Conservation (phyloP, 345 rosid species). For the Boechera stricta region DNA sequence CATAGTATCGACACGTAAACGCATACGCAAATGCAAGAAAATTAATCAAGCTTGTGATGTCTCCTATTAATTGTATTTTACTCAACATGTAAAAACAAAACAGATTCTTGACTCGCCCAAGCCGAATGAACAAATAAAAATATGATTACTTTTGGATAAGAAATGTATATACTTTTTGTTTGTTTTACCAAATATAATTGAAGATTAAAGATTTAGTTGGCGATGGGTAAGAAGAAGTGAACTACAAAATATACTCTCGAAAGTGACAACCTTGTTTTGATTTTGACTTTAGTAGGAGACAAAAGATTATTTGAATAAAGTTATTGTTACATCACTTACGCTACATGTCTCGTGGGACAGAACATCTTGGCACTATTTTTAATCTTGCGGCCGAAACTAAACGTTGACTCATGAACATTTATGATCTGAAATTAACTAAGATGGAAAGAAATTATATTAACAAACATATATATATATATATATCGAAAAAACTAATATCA, state of each 20-base stretch:
- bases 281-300: slow-evolving; percentile 35
- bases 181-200: slow-evolving; percentile 34
- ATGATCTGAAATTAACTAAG: background rate
- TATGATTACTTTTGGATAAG: slow-evolving; percentile 31
- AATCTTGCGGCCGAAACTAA: slow-evolving; percentile 23
- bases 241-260: slow-evolving; percentile 28
- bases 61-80: background rate
- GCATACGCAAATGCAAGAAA: slow-evolving; percentile 16
- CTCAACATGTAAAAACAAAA: slow-evolving; percentile 28
- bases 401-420: background rate
- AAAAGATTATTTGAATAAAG: slow-evolving; percentile 3
- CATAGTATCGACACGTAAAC: background rate
- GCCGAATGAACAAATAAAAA: slow-evolving; percentile 23
- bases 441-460: background rate
- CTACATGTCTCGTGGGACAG: slow-evolving; percentile 35
- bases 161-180: slow-evolving; percentile 14
- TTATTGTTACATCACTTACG: slow-evolving; percentile 33
- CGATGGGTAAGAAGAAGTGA: slow-evolving; percentile 50
- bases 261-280: slow-evolving; percentile 29
- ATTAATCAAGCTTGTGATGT: slow-evolving; percentile 12
- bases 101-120: slow-evolving; percentile 16
- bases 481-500: no score
- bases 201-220: slow-evolving; percentile 41
- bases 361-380: slow-evolving; percentile 25
- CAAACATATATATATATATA: background rate